Evolutionary conservation across 1,284 basidiomycete genomes (phyloP).

Genomic region (Tilletia indica): DNA sequence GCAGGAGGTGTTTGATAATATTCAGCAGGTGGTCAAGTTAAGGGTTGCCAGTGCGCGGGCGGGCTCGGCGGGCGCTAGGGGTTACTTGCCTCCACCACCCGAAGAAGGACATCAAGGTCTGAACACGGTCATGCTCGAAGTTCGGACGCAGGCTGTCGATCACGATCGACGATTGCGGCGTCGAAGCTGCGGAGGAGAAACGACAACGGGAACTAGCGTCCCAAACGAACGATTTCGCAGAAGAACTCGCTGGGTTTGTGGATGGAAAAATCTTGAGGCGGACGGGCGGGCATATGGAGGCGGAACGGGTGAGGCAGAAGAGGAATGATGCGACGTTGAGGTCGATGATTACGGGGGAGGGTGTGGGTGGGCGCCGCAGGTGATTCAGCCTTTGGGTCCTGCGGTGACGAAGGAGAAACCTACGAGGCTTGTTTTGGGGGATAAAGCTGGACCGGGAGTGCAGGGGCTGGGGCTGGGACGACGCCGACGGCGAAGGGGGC

Average conservation of each 20-base stretch:
- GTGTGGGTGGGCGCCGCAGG: constrained; percentile 12
- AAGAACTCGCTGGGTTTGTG: constrained; percentile 53
- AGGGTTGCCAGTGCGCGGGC: constrained; percentile 25
- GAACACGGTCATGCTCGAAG: constrained; percentile 54
- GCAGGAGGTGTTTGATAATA: constrained; percentile 53
- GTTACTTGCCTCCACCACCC: constrained; percentile 49
- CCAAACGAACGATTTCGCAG: constrained; percentile 48
- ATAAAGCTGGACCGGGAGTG: too few relatives aligned
- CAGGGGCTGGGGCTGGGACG: too few relatives aligned
- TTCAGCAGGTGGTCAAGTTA: constrained; percentile 54
- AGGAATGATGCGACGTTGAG: constrained; percentile 50
- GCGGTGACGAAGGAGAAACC: background rate
- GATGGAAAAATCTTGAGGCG: constrained; percentile 51
- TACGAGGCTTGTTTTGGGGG: constrained; percentile 3
- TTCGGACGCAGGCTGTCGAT: constrained; percentile 50
- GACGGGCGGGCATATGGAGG: constrained; percentile 51
- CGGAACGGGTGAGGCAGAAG: constrained; percentile 47
- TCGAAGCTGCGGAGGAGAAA: constrained; percentile 50
- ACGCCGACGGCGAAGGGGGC: too few relatives aligned
- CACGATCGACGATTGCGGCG: constrained; percentile 50
- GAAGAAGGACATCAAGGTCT: constrained; percentile 53
- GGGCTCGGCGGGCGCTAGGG: constrained; percentile 3
- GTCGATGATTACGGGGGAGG: constrained; percentile 43
- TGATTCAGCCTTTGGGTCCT: background rate
- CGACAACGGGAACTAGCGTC: constrained; percentile 41